Base-by-base conservation (phyloP, 2,329 filamentous ascomycete species). In the Colletotrichum tanaceti region DNA sequence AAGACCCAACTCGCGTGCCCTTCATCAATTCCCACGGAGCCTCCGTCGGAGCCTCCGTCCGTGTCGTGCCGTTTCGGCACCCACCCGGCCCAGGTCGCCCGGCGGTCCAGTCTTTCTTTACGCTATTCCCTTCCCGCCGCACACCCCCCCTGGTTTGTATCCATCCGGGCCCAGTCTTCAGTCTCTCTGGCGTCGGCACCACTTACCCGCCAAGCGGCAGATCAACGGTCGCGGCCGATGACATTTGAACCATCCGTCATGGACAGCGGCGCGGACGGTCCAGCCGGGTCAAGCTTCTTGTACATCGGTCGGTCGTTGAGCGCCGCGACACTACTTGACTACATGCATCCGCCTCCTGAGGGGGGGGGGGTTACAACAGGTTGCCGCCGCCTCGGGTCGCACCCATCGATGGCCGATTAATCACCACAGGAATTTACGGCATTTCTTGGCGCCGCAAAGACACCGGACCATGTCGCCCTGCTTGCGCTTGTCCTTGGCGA, bases 371-470 rank as follows among this genome's bases (percentile, higher is more conserved):
- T 4, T 6, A 6, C 16, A 38, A 22, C 28, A 14, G 14, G 5
- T 11, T 22, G 18, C 18, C 28, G 18, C 32, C 16, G 24, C 13
- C 16, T 39, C 9, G 18, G 28, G n/a, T 16, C 5, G 38, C 13
- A 9, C 13, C 1, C 11, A 28, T 22, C 28, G 5, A 14, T 13
- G 22, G 11, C 20, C 22, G 11, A 18, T 13, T 18, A 4, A 58
- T 58, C 47, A 89, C 91, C 91, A 94, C 47, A 94, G 75, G 75
- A 84, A 93, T 1, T 89, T 89, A 47, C 92, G 83, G 74, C 92
- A 95, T 20, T 89, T 89, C 43, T 80, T 74, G 53, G 89, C 87
- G 1, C 89, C 87, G 73, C 92, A 95, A 9, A 89, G 75, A 73
- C 88, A 90, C 63, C 71, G 78, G 5, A 84, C 85, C 87, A 89